Evolutionary conservation across 768 basidiomycete species (phyloP), one percentile per base, ranked within the genome.

Genomic region (Russula lepida): DNA sequence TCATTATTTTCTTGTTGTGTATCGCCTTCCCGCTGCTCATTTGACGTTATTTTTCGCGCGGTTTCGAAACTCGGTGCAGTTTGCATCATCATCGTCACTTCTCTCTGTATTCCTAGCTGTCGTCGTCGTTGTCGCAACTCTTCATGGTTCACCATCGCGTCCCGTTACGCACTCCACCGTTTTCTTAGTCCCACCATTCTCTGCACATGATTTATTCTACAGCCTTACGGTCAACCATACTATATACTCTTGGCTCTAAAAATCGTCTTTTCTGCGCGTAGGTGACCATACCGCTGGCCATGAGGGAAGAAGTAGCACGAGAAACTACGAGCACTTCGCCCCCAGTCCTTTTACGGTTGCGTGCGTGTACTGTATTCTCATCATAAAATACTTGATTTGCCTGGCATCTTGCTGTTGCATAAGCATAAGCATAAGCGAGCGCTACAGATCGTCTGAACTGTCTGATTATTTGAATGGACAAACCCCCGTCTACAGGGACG

Each of bases 161-260:
- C 6, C 28, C 32, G 8, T 1, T 41, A 37, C 44, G n/a, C 25
- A 30, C 11, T 7, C 21, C 13, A 25, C 23, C 46, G 4, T 21
- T 47, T 25, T 30, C 15, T 27, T 7, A 15, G 21, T 58, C 32
- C 7, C 15, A 19, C 33, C 30, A 39, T 39, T 33, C 25, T 17
- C 9, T 28, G 27, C 25, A 25, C 37, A 47, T 21, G 35, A 58
- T 54, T 21, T 58, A 43, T 62, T 48, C 37, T 48, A 58, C 56
- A 33, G 44, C 17, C 44, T 48, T 32, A 46, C 32, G 35, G 49
- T 49, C 56, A 23, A 54, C 43, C 52, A n/a, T 58, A 62, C 49
- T 44, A 28, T 30, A 28, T 32, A 47, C 55, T 21, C 13, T 32
- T 32, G n/a, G n/a, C n/a, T n/a, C n/a, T n/a, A 27, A 58, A n/a